Evolutionary conservation across 1,284 basidiomycete species (phyloP), one percentile per base, ranked within the genome.

Genomic region (Takashimella tepidaria): DNA sequence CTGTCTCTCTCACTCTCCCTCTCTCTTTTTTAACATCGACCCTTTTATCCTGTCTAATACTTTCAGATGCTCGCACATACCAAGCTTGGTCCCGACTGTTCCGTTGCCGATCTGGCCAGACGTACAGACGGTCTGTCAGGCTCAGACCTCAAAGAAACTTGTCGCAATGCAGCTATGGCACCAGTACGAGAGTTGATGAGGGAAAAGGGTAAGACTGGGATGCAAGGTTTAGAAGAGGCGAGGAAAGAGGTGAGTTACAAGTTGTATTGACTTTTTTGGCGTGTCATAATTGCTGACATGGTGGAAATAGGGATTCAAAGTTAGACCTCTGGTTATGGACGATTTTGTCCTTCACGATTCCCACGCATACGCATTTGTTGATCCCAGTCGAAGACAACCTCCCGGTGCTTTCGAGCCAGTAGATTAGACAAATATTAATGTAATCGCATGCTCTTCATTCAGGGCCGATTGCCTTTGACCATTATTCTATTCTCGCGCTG

Each of bases 111-210:
- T 2, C 81, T 99, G 11, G 92, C 92, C 4, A 75, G 80, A 46
- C 79, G 82, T 42, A 86, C 92, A 3, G 83, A 85, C 37, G 89
- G 91, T 1, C 79, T 86, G 26, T 95, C 91, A 5, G 95, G 95
- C 3, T 92, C 89, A 5, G 96, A 98, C 73, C 76, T 98, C 47
- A 86, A 88, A 66, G 96, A 99, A 77, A 79, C 95, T n/a, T 98
- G 95, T 73, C 81, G 96, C 49, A 91, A 85, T 62, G 91, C 91
- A 0, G 89, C 89, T 0, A 93, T 93, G 90, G 80, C 86, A 0
- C 92, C 92, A 1, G 87, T 96, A 25, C 82, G 90, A 24, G 92
- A 96, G 70, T 85, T 87, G 60, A 86, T 95, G 81, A 79, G 85
- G 24, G 79, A 80, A 51, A 80, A 82, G 50, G 81, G 80, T 3